Base-by-base conservation (phyloP, 176 grass and related monocot species). In the Triticum turgidum region DNA sequence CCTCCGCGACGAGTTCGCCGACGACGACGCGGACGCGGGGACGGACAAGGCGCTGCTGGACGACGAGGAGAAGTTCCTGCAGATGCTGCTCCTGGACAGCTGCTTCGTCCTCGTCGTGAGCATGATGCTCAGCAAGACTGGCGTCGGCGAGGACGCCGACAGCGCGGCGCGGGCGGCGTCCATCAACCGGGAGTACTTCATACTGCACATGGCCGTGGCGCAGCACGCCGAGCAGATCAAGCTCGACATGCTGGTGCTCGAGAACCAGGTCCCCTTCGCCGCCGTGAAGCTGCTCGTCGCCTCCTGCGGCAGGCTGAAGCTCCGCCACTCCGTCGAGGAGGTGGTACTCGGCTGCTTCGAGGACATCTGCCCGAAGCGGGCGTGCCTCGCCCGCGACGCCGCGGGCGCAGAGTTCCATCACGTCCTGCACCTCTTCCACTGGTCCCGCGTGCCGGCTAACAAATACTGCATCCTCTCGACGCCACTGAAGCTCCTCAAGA, bases 21-120 rank as follows among this genome's bases (percentile, higher is more conserved):
- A 27, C 54, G 80, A 41, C 52, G 39, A 17, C 29, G 35, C 1
- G 38, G 76, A 1, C 7, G 69, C 25, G 7, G 76, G 1, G 3
- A 5, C 10, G 1, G 56, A 33, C 25, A 63, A 20, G 18, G 47
- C 59, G 63, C 49, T 20, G 6, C 73, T 90, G 13, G 73, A 35
- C 29, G 25, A 61, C 66, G 80, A 87, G 24, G 64, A 80, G 1
- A 83, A 9, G 15, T 90, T 93, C 68, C 5, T 90, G 20, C 71
- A 90, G 91, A 90, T 93, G 88, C 38, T 90, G 54, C 88, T 93
- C 24, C 85, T 93, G 0, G 91, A 93, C 83, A 85, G 82, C 73
- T 90, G 85, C 78, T 93, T 93, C 47, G 0, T 90, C 24, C 58
- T 93, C 15, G 56, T 86, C n/a, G 52, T 86, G 20, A 82, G 86